Evolutionary conservation across 2,329 filamentous ascomycete genomes (phyloP).

Genomic region (Pseudogymnoascus sp.): DNA sequence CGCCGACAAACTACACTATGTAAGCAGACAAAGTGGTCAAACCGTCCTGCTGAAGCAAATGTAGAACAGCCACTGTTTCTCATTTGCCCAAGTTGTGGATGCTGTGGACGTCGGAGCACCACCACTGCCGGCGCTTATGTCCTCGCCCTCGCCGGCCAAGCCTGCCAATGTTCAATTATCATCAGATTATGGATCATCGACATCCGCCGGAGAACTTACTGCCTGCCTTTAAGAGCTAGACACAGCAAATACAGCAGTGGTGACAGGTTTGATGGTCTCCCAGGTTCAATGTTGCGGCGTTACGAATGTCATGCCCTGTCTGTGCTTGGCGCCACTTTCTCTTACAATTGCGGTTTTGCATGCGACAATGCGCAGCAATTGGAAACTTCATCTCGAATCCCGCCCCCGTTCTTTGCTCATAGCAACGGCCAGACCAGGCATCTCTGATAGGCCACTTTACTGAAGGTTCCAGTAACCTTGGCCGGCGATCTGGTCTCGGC

Average conservation of each 20-base stretch:
- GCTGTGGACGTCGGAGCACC: neutral
- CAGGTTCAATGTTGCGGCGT: neutral
- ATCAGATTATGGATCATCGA: neutral
- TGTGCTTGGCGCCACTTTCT: neutral
- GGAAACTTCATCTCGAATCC: constrained; percentile 1
- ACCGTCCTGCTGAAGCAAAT: constrained; percentile 1
- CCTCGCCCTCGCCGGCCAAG: neutral
- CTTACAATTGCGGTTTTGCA: neutral
- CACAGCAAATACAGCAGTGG: neutral
- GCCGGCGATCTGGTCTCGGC: neutral
- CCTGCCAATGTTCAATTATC: neutral
- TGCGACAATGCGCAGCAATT: constrained; percentile 1
- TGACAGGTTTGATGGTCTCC: constrained; percentile 3
- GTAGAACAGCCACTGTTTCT: constrained; percentile 1
- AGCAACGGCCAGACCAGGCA: neutral
- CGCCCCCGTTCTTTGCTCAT: neutral
- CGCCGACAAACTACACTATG: neutral
- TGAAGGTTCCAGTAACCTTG: neutral
- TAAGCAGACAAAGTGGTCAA: neutral
- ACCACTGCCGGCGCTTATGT: neutral
- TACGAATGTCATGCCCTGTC: neutral
- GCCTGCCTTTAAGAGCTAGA: neutral
- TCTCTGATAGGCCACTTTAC: neutral
- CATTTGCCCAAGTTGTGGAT: neutral
- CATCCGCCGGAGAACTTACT: neutral